These are phyloP conservation scores for Linum lewisii DNA, from an alignment of 345 rosid species.

Conservation along the genomic window DNA sequence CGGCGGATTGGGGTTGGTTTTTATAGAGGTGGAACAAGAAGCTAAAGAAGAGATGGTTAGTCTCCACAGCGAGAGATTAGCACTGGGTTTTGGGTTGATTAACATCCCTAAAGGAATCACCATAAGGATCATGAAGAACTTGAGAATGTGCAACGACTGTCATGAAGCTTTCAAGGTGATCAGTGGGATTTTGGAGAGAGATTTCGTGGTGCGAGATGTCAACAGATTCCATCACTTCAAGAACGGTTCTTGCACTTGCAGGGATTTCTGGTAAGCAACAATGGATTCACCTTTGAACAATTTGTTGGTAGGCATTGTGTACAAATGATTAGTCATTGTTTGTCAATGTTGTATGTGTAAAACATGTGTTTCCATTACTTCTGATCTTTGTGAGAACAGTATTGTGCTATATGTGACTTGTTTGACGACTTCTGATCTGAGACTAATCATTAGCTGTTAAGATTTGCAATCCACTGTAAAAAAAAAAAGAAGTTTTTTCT, in stretches of 20 bases:
- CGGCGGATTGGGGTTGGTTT: conserved; percentile 32
- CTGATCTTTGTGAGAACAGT: too few species aligned
- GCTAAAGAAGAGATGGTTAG: conserved; percentile 41
- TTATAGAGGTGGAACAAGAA: conserved; percentile 59
- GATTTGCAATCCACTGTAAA: too few species aligned
- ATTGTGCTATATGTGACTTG: too few species aligned
- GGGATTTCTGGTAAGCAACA: conserved; percentile 44
- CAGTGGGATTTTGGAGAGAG: conserved; percentile 48
- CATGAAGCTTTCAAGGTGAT: conserved; percentile 62
- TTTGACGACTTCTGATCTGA: too few species aligned
- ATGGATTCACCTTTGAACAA: too few species aligned
- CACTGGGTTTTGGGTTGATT: conserved; percentile 50
- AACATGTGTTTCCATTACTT: too few species aligned
- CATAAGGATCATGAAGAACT: conserved; percentile 51
- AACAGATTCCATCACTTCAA: conserved; percentile 66
- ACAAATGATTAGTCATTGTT: too few species aligned
- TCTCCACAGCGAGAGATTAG: conserved; percentile 69
- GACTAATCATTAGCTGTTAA: too few species aligned
- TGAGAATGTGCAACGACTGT: conserved; percentile 71
- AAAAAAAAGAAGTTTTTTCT: too few species aligned
- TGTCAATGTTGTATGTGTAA: too few species aligned
- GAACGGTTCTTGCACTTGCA: conserved; percentile 47
- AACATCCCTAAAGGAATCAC: conserved; percentile 34
- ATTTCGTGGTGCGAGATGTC: conserved; percentile 58
- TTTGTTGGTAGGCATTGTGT: too few species aligned